Evolutionary conservation across 208 protist genomes (phyloP), one percentile per base, ranked within the genome.

Genomic region (Angomonas ambiguus): DNA sequence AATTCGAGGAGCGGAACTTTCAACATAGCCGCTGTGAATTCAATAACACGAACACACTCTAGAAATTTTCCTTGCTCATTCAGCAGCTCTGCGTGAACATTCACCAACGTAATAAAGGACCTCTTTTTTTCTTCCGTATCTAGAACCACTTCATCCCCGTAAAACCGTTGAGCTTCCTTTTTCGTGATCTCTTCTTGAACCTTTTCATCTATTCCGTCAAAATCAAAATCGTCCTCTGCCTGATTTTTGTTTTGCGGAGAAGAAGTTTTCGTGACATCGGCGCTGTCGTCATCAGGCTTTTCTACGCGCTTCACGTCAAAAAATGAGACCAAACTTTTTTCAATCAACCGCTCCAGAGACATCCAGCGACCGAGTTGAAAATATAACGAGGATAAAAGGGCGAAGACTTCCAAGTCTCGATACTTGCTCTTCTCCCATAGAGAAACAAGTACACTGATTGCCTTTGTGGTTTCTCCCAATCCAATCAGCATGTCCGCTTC

Each of bases 331-430:
- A 96, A 48, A 72, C 90, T 96, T 33, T 76, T 88, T 48, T 78
- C 79, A 66, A 96, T 90, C 22, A 96, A 70, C 32, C 82, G 69
- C 62, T 96, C 74, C 25, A 96, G 76, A 2, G 90, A 83, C 11
- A 72, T 73, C 87, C 90, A 96, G 62, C 87, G 83, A 1, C 87
- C 91, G 1, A 92, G 75, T 67, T 96, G 91, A 62, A 96, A 96
- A 69, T 91, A 96, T 27, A 96, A 62, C 2, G 83, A 87, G n/a
- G 91, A 79, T 18, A 96, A 72, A 30, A 87, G 74, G 0, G 91
- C 85, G 66, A 96, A 96, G 13, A 94, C 91, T 59, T 93, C 91
- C 75, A 94, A 96, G 57, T 96, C 91, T 27, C 75, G 62, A 49
- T 76, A 92, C 8, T 79, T 53, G 53, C 87, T 94, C 66, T 76